Evolutionary conservation across 169 alveolate genomes (phyloP).

Genomic region (Plasmodium ovale): DNA sequence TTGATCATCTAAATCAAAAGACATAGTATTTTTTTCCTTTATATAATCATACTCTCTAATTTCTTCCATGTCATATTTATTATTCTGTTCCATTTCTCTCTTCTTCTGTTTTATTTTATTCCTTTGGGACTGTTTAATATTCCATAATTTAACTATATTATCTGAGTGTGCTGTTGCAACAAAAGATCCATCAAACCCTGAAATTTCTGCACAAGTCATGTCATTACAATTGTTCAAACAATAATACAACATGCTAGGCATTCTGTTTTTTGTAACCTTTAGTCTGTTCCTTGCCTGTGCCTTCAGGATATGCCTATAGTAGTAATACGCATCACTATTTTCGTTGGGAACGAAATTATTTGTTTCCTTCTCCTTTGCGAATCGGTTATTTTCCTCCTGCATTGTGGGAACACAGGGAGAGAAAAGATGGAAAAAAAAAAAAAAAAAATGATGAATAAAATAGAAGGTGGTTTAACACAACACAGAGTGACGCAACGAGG

Average conservation of each 20-base stretch:
- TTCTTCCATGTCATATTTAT: not conserved
- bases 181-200: slow-evolving; percentile 70
- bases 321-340: slow-evolving; percentile 58
- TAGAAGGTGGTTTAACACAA: not conserved
- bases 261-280: slow-evolving; percentile 65
- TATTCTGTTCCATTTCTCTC: slow-evolving; percentile 28
- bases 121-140: slow-evolving; percentile 47
- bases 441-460: not conserved
- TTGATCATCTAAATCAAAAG: slow-evolving; percentile 40
- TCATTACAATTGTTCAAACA: slow-evolving; percentile 70
- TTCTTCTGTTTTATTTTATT: slow-evolving; percentile 51
- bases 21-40: slow-evolving; percentile 16
- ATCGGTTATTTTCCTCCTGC: slow-evolving; percentile 50
- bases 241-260: slow-evolving; percentile 72
- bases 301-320: slow-evolving; percentile 61
- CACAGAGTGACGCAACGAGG: not conserved
- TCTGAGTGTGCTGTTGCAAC: slow-evolving; percentile 73
- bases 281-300: slow-evolving; percentile 46
- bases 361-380: slow-evolving; percentile 30
- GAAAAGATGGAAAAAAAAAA: too few species aligned
- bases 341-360: slow-evolving; percentile 55
- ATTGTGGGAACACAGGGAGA: not conserved
- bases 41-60: slow-evolving; percentile 24
- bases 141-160: slow-evolving; percentile 72
- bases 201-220: slow-evolving; percentile 76